Percentiles rank a stretch among this genome's conserved stretches.
These are phyloP conservation scores for Thalia dealbata DNA, from an alignment of 176 grass and related monocot species.

Conservation along the genomic window DNA sequence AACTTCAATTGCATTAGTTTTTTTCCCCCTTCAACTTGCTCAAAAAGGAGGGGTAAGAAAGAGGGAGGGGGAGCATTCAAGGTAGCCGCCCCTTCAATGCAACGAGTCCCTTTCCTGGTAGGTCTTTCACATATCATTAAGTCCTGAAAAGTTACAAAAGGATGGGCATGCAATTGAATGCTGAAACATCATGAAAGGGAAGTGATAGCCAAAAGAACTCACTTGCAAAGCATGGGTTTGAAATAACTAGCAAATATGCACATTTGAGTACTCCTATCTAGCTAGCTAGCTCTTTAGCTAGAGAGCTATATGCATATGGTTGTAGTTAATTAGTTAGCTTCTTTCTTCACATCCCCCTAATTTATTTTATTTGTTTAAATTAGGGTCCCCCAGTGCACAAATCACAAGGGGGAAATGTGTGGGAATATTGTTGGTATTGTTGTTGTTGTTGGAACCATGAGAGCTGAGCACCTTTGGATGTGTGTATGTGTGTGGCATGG, in stretches of 20 bases:
- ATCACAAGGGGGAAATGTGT: background rate
- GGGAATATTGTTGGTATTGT: background rate
- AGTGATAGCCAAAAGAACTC: background rate
- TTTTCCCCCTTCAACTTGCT: background rate
- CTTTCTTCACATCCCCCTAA: too few relatives aligned
- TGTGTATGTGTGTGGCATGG: background rate
- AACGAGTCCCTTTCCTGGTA: background rate
- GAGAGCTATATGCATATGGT: too few relatives aligned
- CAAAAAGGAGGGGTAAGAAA: background rate
- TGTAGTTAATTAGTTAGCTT: too few relatives aligned
- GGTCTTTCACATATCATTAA: background rate
- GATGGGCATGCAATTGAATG: background rate
- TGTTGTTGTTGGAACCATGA: background rate
- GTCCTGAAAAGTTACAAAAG: background rate
- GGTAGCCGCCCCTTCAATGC: background rate
- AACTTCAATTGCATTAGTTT: background rate
- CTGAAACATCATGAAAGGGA: background rate
- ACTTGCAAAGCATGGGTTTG: background rate
- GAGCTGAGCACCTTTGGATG: background rate
- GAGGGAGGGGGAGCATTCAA: background rate
- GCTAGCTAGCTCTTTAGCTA: background rate
- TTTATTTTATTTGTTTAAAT: background rate
- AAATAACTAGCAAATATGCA: background rate
- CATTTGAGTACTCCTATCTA: background rate
- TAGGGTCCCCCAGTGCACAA: background rate